These are phyloP conservation scores for Penicillium cosmopolitanum DNA, from an alignment of 495 filamentous ascomycete genomes.

Conservation along the genomic window DNA sequence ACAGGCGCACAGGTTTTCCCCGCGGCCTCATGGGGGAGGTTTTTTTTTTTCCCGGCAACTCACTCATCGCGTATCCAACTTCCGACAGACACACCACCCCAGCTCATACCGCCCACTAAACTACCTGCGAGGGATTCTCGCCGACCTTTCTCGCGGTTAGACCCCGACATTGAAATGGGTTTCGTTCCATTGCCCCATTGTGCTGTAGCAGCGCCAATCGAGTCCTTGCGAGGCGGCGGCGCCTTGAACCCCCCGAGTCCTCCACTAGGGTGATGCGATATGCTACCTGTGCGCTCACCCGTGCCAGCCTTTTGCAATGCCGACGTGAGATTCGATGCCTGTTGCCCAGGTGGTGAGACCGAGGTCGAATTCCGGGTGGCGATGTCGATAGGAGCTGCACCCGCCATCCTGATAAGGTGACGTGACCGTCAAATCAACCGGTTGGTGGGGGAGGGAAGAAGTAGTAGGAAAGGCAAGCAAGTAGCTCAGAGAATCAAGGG, in stretches of 20 bases:
- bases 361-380: conserved; percentile 62
- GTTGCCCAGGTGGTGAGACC: conserved; percentile 61
- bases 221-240: conserved; percentile 65
- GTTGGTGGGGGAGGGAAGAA: neutral
- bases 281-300: conserved; percentile 44
- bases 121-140: conserved; percentile 87
- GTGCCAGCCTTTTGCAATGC: conserved; percentile 56
- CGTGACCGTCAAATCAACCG: conserved; percentile 19
- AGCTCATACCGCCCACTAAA: conserved; percentile 92
- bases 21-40: conserved; percentile 9
- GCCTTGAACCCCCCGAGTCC: conserved; percentile 64
- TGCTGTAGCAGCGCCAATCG: conserved; percentile 59
- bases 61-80: conserved; percentile 99
- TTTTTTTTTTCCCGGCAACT: conserved; percentile 48
- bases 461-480: neutral
- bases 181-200: conserved; percentile 76
- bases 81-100: conserved; percentile 93
- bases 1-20: conserved; percentile 19
- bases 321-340: conserved; percentile 65
- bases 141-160: conserved; percentile 73
- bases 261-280: conserved; percentile 47
- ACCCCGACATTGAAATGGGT: conserved; percentile 81
- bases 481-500: neutral
- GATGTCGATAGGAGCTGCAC: conserved; percentile 67
- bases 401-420: conserved; percentile 54